These are phyloP conservation scores for Setomelanomma holmii DNA, from an alignment of 2,329 filamentous ascomycete species.

Conservation along the genomic window DNA sequence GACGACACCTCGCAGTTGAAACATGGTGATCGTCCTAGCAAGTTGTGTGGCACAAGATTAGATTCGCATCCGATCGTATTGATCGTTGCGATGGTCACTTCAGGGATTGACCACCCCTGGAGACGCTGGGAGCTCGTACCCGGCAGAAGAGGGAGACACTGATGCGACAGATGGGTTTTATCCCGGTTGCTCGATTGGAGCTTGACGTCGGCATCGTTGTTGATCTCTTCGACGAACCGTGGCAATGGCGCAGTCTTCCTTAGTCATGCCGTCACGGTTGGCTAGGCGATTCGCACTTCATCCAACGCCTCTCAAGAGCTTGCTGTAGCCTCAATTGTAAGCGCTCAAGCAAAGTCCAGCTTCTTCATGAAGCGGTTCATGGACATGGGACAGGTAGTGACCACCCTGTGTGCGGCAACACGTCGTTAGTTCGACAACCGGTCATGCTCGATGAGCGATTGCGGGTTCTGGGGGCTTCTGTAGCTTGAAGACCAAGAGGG, in stretches of 20 bases:
- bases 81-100: neutral
- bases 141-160: slow-evolving; percentile 1
- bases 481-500: slow-evolving; percentile 2
- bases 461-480: slow-evolving; percentile 7
- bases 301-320: slow-evolving; percentile 9
- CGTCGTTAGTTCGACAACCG: neutral
- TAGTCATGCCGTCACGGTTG: neutral
- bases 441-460: slow-evolving; percentile 9
- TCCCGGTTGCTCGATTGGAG: neutral
- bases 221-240: neutral
- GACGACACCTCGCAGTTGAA: neutral
- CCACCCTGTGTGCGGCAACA: slow-evolving; percentile 20
- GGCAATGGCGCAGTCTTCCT: neutral
- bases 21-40: neutral
- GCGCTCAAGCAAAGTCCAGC: slow-evolving; percentile 1
- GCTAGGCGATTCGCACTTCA: slow-evolving; percentile 4
- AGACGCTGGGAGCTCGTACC: neutral
- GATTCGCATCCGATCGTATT: neutral
- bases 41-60: neutral
- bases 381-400: slow-evolving; percentile 21
- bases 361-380: neutral
- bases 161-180: neutral
- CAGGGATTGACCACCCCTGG: neutral
- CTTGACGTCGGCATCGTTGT: neutral
- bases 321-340: neutral